A percentile compares a stretch with the other conserved stretches of the same genome.
Evolutionary conservation across 176 grass and related monocot genomes (phyloP).

Genomic region (Dactylis glomerata): DNA sequence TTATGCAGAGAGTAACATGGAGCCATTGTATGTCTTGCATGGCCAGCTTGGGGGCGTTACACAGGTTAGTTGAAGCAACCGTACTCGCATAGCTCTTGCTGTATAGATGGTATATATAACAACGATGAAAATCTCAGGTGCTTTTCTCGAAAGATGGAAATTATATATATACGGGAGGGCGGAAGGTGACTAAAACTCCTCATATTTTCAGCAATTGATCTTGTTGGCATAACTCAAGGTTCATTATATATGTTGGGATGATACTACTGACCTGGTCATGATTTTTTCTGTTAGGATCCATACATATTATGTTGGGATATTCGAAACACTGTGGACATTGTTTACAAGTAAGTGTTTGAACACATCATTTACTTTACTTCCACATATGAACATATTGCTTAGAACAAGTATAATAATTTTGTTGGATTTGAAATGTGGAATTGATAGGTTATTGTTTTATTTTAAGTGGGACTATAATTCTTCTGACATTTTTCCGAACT

Average conservation of each 20-base stretch:
- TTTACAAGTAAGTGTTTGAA: constrained; percentile 81
- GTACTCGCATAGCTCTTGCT: background rate
- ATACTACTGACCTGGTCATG: background rate
- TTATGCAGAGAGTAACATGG: constrained; percentile 84
- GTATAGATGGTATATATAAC: constrained; percentile 4
- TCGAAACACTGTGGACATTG: constrained; percentile 77
- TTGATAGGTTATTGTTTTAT: background rate
- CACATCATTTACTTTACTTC: background rate
- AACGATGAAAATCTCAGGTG: constrained; percentile 51
- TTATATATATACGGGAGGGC: constrained; percentile 89
- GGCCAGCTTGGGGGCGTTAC: constrained; percentile 88
- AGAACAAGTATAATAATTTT: background rate
- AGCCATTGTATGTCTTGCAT: constrained; percentile 82
- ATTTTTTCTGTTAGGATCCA: constrained; percentile 66
- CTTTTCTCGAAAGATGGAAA: constrained; percentile 96
- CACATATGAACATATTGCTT: background rate
- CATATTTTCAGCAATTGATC: background rate
- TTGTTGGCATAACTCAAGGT: constrained; percentile 2
- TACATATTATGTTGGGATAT: constrained; percentile 99
- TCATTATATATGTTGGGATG: background rate
- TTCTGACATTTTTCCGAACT: background rate
- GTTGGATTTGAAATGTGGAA: background rate
- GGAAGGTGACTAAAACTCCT: constrained; percentile 65
- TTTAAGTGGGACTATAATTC: background rate
- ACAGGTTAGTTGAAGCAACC: constrained; percentile 53